A percentile compares a stretch with the other conserved stretches of the same genome.
These are phyloP conservation scores for Climacium dendroides DNA, from an alignment of 225 moss, liverwort and hornwort species.

Conservation along the genomic window DNA sequence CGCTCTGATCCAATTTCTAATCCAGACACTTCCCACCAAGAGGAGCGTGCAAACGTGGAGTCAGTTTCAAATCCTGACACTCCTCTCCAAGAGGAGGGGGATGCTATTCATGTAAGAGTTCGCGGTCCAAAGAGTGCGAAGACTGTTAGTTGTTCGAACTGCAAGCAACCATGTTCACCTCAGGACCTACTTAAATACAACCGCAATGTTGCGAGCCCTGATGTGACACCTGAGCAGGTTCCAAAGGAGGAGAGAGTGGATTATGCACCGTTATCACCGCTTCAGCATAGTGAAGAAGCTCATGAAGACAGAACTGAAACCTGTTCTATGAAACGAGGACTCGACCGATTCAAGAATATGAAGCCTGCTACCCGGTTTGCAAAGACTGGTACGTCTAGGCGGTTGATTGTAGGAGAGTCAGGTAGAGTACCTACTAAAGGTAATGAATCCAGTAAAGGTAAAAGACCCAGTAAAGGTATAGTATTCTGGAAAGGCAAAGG, in stretches of 20 bases:
- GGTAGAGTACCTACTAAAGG: not conserved
- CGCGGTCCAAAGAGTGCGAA: not conserved
- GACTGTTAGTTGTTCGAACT: slow-evolving; percentile 13
- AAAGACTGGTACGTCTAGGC: slow-evolving; percentile 2
- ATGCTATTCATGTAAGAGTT: not conserved
- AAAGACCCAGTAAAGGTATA: not conserved
- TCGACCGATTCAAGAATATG: slow-evolving; percentile 2
- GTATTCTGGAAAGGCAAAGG: not conserved
- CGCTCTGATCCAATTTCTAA: not conserved
- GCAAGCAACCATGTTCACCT: slow-evolving; percentile 11
- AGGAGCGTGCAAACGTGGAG: not conserved
- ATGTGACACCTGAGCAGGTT: not conserved
- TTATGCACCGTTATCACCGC: not conserved
- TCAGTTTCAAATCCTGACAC: slow-evolving; percentile 2
- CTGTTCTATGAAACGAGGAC: not conserved
- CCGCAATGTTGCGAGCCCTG: not conserved
- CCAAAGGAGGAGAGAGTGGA: slow-evolving; percentile 24
- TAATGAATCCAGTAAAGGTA: not conserved
- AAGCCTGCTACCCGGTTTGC: slow-evolving; percentile 21
- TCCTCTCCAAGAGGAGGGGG: slow-evolving; percentile 13
- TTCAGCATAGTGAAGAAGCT: not conserved
- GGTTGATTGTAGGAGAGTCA: not conserved
- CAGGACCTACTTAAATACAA: not conserved
- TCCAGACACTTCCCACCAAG: not conserved
- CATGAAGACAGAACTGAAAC: not conserved